These are phyloP conservation scores for Rhizophora mangle DNA, from an alignment of 345 rosid genomes.

Conservation along the genomic window DNA sequence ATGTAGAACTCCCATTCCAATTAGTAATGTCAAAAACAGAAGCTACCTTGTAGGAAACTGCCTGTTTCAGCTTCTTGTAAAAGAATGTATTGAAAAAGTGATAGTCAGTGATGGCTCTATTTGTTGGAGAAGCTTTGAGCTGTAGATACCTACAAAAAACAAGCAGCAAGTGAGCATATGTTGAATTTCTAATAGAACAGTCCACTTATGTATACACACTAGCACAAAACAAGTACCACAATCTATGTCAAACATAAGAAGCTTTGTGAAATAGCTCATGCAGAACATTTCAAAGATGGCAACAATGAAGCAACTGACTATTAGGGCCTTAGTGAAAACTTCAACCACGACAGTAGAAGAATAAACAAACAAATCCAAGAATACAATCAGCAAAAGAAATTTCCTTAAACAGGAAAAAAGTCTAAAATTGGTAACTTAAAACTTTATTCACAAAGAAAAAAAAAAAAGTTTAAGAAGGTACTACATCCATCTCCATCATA, in stretches of 20 bases:
- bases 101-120: slow-evolving; percentile 46
- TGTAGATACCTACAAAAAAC: slow-evolving; percentile 57
- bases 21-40: slow-evolving; percentile 12
- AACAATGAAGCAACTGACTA: not conserved
- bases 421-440: not conserved
- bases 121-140: slow-evolving; percentile 48
- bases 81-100: slow-evolving; percentile 85
- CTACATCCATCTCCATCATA: not conserved
- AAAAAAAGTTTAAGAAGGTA: not conserved
- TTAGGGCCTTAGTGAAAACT: not conserved
- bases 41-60: slow-evolving; percentile 63
- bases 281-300: not conserved
- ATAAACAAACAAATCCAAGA: not conserved
- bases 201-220: not conserved
- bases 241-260: not conserved
- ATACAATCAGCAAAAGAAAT: not conserved
- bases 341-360: not conserved
- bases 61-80: slow-evolving; percentile 79
- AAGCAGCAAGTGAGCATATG: slow-evolving; percentile 13
- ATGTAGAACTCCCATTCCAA: not conserved
- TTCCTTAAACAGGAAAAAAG: not conserved
- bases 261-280: not conserved
- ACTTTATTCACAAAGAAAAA: not conserved
- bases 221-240: not conserved
- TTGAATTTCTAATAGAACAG: not conserved